These are phyloP conservation scores for Rhodotorula kratochvilovae DNA, from an alignment of 768 basidiomycete genomes.

Conservation along the genomic window DNA sequence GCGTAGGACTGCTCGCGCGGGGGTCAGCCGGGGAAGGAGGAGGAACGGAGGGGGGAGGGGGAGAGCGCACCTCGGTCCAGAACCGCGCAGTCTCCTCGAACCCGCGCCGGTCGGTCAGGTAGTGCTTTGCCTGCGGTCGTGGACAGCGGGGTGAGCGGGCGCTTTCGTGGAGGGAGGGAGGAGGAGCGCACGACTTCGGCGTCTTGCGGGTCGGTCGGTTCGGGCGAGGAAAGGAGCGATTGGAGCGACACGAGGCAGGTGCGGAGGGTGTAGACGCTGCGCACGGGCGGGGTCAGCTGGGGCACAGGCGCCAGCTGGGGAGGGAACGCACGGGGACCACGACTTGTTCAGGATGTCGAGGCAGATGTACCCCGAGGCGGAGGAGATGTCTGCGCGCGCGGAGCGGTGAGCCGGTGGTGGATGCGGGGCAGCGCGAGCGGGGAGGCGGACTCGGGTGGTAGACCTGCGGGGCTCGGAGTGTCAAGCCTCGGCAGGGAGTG, in stretches of 20 bases:
- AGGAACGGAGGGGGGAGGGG: neutral
- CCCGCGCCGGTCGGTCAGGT: conserved; percentile 73
- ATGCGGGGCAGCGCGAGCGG: neutral
- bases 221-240: conserved; percentile 84
- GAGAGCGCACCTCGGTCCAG: conserved; percentile 60
- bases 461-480: neutral
- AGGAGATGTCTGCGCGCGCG: conserved; percentile 68
- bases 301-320: no score
- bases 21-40: neutral
- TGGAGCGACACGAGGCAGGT: conserved; percentile 92
- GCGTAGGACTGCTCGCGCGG: neutral
- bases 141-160: neutral
- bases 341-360: conserved; percentile 52
- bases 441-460: conserved; percentile 26
- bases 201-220: conserved; percentile 94
- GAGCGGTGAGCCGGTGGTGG: neutral
- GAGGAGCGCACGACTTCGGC: conserved; percentile 56
- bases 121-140: conserved; percentile 72
- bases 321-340: conserved; percentile 20
- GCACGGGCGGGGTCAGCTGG: conserved; percentile 41
- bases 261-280: conserved; percentile 80
- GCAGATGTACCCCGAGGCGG: conserved; percentile 90
- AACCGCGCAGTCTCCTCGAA: conserved; percentile 89
- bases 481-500: neutral
- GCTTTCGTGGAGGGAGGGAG: neutral